A percentile compares a stretch with the other conserved stretches of the same genome.
phyloP scores from a whole-genome alignment of 805 yeast species.

The Zygotorulaspora sp. region DNA sequence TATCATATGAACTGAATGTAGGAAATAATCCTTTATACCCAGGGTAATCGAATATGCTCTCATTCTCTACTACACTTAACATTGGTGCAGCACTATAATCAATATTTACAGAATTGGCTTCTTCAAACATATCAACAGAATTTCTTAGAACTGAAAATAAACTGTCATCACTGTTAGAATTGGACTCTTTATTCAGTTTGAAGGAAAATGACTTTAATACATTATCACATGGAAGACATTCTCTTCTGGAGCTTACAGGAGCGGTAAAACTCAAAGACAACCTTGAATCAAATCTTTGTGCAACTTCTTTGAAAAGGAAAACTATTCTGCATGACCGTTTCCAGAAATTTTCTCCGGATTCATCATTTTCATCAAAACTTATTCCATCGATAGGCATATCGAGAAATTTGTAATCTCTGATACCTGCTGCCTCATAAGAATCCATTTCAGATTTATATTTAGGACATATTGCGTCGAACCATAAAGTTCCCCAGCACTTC shows the following conservation, averaged over 20 bases:
- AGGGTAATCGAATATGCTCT: constrained; percentile 30
- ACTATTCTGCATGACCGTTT: constrained; percentile 31
- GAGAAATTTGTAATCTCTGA: constrained; percentile 48
- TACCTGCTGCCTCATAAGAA: constrained; percentile 50
- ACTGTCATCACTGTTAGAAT: background rate
- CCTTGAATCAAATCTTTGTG: constrained; percentile 20
- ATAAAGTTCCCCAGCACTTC: constrained; percentile 81
- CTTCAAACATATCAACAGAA: constrained; percentile 19
- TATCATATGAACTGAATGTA: constrained; percentile 31
- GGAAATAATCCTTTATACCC: constrained; percentile 32
- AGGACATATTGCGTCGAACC: constrained; percentile 60
- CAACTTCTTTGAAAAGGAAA: constrained; percentile 30
- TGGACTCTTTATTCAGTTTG: constrained; percentile 14
- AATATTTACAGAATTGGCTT: constrained; percentile 20
- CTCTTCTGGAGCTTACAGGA: constrained; percentile 15
- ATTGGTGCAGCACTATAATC: constrained; percentile 23
- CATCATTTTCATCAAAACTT: constrained; percentile 39
- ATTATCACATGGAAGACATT: constrained; percentile 15
- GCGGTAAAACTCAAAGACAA: constrained; percentile 13
- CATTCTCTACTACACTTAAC: constrained; percentile 26
- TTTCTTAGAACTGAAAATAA: constrained; percentile 4
- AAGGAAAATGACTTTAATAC: constrained; percentile 24
- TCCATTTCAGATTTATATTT: constrained; percentile 47
- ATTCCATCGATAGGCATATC: constrained; percentile 67
- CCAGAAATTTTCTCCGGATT: constrained; percentile 34